Evolutionary conservation across 75 land plant species (phyloP).

Genomic region (Cryptomeria japonica): DNA sequence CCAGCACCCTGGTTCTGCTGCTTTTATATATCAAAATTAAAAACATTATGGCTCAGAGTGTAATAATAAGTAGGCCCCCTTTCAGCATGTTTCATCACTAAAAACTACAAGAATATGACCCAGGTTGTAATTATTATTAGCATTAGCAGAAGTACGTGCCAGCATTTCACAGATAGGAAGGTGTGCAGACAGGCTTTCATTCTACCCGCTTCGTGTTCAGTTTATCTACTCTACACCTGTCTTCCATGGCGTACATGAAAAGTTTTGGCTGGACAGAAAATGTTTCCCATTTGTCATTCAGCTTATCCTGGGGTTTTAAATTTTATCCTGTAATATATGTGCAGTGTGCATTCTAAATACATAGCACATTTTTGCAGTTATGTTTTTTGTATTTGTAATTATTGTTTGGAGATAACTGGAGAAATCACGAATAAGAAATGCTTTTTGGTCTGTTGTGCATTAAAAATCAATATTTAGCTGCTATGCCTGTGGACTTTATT

Average conservation of each 20-base stretch:
- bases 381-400: too few species aligned
- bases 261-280: too few species aligned
- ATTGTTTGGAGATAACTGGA: neutral
- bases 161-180: neutral
- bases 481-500: neutral
- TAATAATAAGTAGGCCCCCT: neutral
- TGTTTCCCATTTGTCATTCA: neutral
- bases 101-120: neutral
- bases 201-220: neutral
- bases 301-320: neutral
- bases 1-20: too few species aligned
- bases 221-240: too few species aligned
- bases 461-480: neutral
- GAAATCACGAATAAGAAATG: neutral
- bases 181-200: neutral
- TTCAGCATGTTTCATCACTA: neutral
- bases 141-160: neutral
- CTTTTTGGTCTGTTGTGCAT: neutral
- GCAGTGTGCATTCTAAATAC: neutral
- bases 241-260: too few species aligned
- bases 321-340: too few species aligned
- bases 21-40: too few species aligned
- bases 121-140: neutral
- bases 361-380: neutral
- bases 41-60: too few species aligned